These are phyloP conservation scores for Nakaseomyces uthaithaninus DNA, from an alignment of 1,139 yeast species.

Conservation along the genomic window DNA sequence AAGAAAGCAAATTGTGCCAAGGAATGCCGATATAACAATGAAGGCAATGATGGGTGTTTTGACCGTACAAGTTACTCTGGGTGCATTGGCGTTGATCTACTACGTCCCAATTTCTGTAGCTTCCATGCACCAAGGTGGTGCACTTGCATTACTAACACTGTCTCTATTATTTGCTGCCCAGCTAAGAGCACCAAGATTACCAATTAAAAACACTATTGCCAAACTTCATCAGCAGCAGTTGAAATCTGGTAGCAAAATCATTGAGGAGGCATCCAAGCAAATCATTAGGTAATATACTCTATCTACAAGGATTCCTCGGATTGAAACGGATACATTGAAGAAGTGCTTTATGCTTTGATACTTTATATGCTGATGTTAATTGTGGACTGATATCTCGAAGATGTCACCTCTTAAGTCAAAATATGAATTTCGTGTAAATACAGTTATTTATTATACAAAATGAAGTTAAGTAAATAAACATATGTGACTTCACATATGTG, in stretches of 20 bases:
- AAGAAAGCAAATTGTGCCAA: constrained; percentile 58
- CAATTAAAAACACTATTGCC: constrained; percentile 32
- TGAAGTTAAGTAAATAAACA: too few species aligned
- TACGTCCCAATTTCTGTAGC: constrained; percentile 90
- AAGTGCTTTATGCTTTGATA: too few species aligned
- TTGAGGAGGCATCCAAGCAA: constrained; percentile 32
- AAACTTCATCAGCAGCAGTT: constrained; percentile 31
- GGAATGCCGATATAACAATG: constrained; percentile 45
- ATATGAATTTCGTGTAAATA: constrained; percentile 2
- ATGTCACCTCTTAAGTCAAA: background rate
- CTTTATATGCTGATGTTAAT: too few species aligned
- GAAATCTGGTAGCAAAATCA: constrained; percentile 28
- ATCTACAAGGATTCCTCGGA: background rate
- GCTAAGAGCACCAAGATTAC: constrained; percentile 59
- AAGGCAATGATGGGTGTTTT: constrained; percentile 75
- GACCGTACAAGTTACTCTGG: constrained; percentile 72
- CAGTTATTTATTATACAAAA: background rate
- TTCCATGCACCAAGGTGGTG: constrained; percentile 96
- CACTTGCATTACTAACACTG: constrained; percentile 77
- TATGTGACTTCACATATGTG: too few species aligned
- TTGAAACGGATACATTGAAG: background rate
- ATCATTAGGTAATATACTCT: constrained; percentile 22
- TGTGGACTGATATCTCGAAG: background rate
- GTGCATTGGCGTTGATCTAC: constrained; percentile 76
- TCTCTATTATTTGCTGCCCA: constrained; percentile 62